These are phyloP conservation scores for Verticillium alfalfae DNA, from an alignment of 2,329 filamentous ascomycete species.

Conservation along the genomic window DNA sequence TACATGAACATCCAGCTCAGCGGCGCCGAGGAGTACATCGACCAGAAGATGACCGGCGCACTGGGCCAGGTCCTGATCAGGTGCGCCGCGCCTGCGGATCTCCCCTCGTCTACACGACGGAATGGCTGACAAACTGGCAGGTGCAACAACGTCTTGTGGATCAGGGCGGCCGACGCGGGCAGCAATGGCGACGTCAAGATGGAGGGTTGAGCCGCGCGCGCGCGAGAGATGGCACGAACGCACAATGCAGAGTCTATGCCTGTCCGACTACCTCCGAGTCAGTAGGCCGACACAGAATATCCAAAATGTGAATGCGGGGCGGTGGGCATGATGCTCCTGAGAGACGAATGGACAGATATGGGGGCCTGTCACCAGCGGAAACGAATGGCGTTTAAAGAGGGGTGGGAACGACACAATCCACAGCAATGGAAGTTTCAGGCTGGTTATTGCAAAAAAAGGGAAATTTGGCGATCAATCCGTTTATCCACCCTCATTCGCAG, in stretches of 20 bases:
- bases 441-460: neutral
- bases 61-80: conserved; percentile 90
- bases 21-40: conserved; percentile 86
- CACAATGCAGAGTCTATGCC: neutral
- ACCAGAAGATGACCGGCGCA: conserved; percentile 76
- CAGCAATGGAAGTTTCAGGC: neutral
- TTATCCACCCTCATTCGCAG: neutral
- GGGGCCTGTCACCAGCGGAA: conserved; percentile 1
- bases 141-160: conserved; percentile 98
- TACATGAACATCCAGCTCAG: conserved; percentile 99
- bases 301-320: neutral
- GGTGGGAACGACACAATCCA: neutral
- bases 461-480: neutral
- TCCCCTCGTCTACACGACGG: neutral
- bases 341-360: neutral
- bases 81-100: conserved; percentile 35
- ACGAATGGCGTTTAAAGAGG: conserved; percentile 1
- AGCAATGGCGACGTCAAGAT: conserved; percentile 52
- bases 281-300: neutral
- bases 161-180: conserved; percentile 53
- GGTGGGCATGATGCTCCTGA: neutral
- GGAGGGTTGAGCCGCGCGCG: conserved; percentile 34
- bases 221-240: neutral
- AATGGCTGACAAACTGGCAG: conserved; percentile 31
- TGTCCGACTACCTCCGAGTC: neutral